These are phyloP conservation scores for Amanita pseudoporphyria DNA, from an alignment of 768 basidiomycete species.

Conservation along the genomic window DNA sequence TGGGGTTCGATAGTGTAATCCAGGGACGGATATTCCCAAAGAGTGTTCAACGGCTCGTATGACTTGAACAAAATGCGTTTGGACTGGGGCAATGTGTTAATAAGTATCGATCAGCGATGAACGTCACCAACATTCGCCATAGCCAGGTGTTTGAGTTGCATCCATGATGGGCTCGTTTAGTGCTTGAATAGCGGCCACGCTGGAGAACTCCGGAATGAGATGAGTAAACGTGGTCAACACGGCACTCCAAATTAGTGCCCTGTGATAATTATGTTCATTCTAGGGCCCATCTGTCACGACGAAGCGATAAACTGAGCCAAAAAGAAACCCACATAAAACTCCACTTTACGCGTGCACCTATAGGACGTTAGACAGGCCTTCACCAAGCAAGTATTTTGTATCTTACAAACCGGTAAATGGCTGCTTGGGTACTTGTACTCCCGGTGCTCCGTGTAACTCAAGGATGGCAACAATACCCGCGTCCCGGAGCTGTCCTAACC, in stretches of 20 bases:
- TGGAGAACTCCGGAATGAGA: slow-evolving; percentile 53
- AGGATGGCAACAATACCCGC: slow-evolving; percentile 63
- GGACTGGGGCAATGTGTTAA: slow-evolving; percentile 31
- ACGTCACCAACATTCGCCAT: slow-evolving; percentile 50
- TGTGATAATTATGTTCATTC: slow-evolving; percentile 66
- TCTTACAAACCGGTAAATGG: slow-evolving; percentile 60
- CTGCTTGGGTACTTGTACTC: slow-evolving; percentile 52
- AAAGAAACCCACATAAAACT: slow-evolving; percentile 54
- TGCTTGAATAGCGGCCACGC: slow-evolving; percentile 64
- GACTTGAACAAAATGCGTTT: slow-evolving; percentile 59
- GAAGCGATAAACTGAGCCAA: not conserved
- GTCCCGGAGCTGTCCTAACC: slow-evolving; percentile 45
- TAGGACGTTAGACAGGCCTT: not conserved
- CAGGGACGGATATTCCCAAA: slow-evolving; percentile 43
- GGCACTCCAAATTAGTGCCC: slow-evolving; percentile 73
- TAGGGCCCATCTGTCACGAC: slow-evolving; percentile 14
- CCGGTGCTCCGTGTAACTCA: slow-evolving; percentile 61
- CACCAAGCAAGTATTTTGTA: not conserved
- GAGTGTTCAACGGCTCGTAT: slow-evolving; percentile 54
- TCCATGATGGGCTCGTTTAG: slow-evolving; percentile 75
- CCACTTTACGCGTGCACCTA: slow-evolving; percentile 57
- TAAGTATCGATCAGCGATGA: not conserved
- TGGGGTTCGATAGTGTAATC: slow-evolving; percentile 14
- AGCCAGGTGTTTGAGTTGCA: slow-evolving; percentile 53
- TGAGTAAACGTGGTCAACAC: slow-evolving; percentile 72